These are phyloP conservation scores for Epicoccum sorghinum DNA, from an alignment of 2,329 filamentous ascomycete species.

Conservation along the genomic window DNA sequence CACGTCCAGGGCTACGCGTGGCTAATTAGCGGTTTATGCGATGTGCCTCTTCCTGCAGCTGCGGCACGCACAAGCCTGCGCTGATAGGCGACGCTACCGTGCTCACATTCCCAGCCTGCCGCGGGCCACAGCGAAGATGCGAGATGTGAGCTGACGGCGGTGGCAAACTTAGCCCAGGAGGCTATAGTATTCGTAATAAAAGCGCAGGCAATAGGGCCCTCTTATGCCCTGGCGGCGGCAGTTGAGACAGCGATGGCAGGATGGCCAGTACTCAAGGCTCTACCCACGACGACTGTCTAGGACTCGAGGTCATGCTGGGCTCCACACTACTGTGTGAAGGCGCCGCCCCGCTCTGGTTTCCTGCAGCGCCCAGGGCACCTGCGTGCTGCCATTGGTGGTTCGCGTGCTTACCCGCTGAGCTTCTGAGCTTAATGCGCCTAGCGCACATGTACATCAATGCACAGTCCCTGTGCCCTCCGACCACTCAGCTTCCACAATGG, in stretches of 20 bases:
- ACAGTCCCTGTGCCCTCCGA: constrained; percentile 24
- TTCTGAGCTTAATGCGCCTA: constrained; percentile 24
- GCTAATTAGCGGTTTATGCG: constrained; percentile 25
- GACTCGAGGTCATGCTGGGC: constrained; percentile 26
- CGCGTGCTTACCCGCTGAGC: constrained; percentile 25
- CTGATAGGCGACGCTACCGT: constrained; percentile 18
- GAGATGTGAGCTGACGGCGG: constrained; percentile 17
- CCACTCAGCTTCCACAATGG: constrained; percentile 34
- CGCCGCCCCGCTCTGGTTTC: neutral
- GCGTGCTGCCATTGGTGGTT: constrained; percentile 27
- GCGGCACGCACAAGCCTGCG: constrained; percentile 16
- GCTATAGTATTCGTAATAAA: constrained; percentile 7
- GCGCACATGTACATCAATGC: constrained; percentile 27
- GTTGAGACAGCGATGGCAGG: constrained; percentile 10
- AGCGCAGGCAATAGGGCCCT: constrained; percentile 20
- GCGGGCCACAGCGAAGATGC: constrained; percentile 22
- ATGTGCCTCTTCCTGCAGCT: constrained; percentile 27
- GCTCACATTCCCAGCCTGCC: constrained; percentile 21
- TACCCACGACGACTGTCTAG: constrained; percentile 14
- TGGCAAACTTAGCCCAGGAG: constrained; percentile 14
- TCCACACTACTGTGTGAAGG: constrained; percentile 6
- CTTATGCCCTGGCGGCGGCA: constrained; percentile 15
- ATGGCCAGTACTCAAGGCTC: constrained; percentile 6
- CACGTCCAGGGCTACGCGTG: constrained; percentile 18
- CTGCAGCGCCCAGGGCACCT: constrained; percentile 18